Conservation (phyloP, 257 asterid species). For the Fraxinus cuspidata region DNA sequence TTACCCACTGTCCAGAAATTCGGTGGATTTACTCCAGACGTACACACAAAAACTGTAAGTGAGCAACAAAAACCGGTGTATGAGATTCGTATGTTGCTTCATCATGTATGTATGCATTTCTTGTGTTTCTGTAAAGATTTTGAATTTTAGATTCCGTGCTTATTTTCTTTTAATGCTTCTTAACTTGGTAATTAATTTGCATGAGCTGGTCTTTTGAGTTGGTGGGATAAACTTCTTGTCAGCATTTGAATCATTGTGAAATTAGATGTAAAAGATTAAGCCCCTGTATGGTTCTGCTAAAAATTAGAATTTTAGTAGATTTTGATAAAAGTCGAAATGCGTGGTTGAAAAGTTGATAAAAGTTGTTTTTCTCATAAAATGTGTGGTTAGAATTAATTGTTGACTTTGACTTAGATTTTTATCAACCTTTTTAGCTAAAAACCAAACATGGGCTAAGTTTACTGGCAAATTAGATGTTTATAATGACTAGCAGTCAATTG, state of each 20-base stretch:
- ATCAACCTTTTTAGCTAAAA: no score
- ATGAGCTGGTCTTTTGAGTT: background rate
- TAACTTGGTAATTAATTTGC: background rate
- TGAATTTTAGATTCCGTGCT: no score
- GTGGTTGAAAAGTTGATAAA: no score
- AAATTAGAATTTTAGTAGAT: no score
- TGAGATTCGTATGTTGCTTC: background rate
- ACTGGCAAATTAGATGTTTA: background rate
- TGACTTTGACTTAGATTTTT: no score
- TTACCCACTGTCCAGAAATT: background rate
- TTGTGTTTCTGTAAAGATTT: background rate
- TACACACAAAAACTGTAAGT: background rate
- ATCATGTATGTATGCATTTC: background rate
- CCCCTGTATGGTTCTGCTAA: no score
- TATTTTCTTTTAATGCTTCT: background rate
- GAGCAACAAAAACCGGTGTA: background rate
- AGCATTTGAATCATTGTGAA: background rate
- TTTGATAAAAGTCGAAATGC: no score
- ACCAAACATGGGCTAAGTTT: no score
- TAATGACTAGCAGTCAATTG: background rate
- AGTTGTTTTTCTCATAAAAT: no score
- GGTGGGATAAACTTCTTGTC: background rate
- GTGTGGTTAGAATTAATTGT: no score
- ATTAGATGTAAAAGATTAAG: no score
- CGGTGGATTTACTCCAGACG: background rate